Evolutionary conservation across 352 stramenopile species (phyloP), one percentile per base, ranked within the genome.

Genomic region (Phytophthora aleatoria): DNA sequence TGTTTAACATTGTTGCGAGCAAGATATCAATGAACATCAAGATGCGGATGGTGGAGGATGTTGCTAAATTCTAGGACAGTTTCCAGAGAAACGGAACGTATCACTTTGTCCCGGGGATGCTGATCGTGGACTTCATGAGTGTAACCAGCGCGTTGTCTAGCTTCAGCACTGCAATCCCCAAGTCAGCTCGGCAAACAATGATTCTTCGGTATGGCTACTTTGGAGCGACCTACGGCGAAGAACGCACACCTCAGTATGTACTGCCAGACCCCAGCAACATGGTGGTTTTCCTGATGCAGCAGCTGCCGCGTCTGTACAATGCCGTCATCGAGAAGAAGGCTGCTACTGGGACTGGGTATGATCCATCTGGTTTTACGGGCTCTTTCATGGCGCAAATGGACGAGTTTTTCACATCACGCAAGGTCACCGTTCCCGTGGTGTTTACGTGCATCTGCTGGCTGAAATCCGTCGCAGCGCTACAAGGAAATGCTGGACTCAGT

Each of bases 361-460:
- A 57, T 9, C 6, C 24, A 6, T 61, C 65, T 0, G 57, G 52
- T 6, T 50, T 73, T 27, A 53, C 49, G 15, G 50, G 35, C 4
- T 64, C 55, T 20, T 73, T 75, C 45, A 50, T 66, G 50, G 39
- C 49, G 12, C 41, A 43, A n/a, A 61, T 74, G 42, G 67, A 69
- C 8, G 39, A 68, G 44, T 79, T 54, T 20, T 74, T 79, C 41
- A 66, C 56, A 10, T 72, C 48, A 5, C 59, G 50, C 24, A 50
- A 56, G 30, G 60, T 71, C 28, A 67, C 56, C 0, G 27, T 79
- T 10, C 64, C 61, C 1, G 42, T 79, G 5, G 64, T 72, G 26
- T 76, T 79, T 30, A 44, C 56, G 3, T 67, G 57, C 31, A 64
- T 70, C 11, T 76, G 72, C 64, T 79, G 68, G 68, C 9, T 76